phyloP scores from a whole-genome alignment of 371 early-diverging fungal species.

The Mycotypha africana region DNA sequence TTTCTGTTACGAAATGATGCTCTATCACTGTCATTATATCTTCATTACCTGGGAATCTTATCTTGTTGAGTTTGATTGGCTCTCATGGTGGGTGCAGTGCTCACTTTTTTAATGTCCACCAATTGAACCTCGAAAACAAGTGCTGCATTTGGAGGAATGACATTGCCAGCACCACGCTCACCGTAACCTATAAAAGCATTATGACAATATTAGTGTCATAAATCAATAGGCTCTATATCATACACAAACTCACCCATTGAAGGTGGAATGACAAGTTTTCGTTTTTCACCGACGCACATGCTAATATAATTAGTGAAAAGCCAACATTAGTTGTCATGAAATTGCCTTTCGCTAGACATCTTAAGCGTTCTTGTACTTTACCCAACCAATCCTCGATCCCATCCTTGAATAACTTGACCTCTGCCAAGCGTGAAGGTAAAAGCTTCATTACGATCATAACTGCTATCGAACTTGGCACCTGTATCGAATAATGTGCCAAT shows the following conservation, averaged over 20 bases:
- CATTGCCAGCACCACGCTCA: slow-evolving; percentile 47
- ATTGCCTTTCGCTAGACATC: too few relatives aligned
- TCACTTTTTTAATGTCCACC: slow-evolving; percentile 47
- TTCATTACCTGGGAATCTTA: too few relatives aligned
- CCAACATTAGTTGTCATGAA: background rate
- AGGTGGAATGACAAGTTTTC: slow-evolving; percentile 77
- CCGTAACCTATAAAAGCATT: slow-evolving; percentile 51
- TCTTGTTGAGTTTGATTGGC: too few relatives aligned
- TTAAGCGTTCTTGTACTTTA: too few relatives aligned
- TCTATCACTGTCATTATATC: too few relatives aligned
- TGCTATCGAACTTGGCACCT: slow-evolving; percentile 76
- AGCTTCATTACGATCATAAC: slow-evolving; percentile 61
- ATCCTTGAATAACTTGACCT: slow-evolving; percentile 67
- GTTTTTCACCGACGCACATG: slow-evolving; percentile 87
- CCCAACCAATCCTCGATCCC: slow-evolving; percentile 78
- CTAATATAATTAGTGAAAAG: slow-evolving; percentile 15
- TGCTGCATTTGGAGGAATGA: slow-evolving; percentile 56
- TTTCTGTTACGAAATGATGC: too few relatives aligned
- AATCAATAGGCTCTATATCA: background rate
- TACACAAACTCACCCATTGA: slow-evolving; percentile 38
- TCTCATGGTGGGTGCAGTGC: background rate
- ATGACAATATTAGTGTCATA: background rate
- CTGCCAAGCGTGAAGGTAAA: slow-evolving; percentile 71
- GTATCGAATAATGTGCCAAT: slow-evolving; percentile 66
- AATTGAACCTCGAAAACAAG: slow-evolving; percentile 68